Evolutionary conservation across 2,329 filamentous ascomycete species (phyloP).

Genomic region (Penicillium hordei): DNA sequence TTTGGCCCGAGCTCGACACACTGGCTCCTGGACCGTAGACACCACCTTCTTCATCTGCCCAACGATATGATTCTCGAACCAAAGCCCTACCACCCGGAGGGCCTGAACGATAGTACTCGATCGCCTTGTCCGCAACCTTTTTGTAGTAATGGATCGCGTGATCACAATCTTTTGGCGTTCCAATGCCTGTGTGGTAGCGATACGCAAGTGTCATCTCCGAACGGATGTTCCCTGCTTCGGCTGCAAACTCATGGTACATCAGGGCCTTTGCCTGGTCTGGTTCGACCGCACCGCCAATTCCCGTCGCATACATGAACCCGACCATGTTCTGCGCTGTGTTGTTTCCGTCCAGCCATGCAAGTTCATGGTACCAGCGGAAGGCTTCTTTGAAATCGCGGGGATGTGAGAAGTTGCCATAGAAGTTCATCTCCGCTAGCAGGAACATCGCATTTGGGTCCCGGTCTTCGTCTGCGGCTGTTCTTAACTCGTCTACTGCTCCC

Average conservation of each 20-base stretch:
- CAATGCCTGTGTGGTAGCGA: conserved; percentile 80
- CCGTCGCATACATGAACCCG: conserved; percentile 92
- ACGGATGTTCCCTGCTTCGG: conserved; percentile 74
- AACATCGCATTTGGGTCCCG: conserved; percentile 76
- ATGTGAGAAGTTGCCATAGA: conserved; percentile 90
- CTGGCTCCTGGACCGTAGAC: conserved; percentile 96
- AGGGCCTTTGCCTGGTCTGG: conserved; percentile 87
- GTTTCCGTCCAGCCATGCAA: conserved; percentile 78
- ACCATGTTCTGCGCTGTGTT: conserved; percentile 94
- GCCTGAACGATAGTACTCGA: conserved; percentile 81
- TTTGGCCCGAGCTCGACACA: conserved; percentile 78
- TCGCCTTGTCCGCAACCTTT: conserved; percentile 87
- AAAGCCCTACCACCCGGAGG: conserved; percentile 83
- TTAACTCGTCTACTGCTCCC: conserved; percentile 59
- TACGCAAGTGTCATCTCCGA: conserved; percentile 94
- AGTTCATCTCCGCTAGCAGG: conserved; percentile 89
- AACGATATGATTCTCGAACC: conserved; percentile 74
- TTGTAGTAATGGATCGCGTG: conserved; percentile 86
- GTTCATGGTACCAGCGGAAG: conserved; percentile 75
- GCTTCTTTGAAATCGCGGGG: conserved; percentile 77
- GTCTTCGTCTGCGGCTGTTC: conserved; percentile 56
- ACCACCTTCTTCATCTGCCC: conserved; percentile 86
- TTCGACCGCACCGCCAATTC: conserved; percentile 76
- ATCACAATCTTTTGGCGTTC: conserved; percentile 82
- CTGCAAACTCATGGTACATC: conserved; percentile 92